A percentile compares a stretch with the other conserved stretches of the same genome.
Conservation (phyloP, 1,284 basidiomycete species). For the Entoloma clypeatum region DNA sequence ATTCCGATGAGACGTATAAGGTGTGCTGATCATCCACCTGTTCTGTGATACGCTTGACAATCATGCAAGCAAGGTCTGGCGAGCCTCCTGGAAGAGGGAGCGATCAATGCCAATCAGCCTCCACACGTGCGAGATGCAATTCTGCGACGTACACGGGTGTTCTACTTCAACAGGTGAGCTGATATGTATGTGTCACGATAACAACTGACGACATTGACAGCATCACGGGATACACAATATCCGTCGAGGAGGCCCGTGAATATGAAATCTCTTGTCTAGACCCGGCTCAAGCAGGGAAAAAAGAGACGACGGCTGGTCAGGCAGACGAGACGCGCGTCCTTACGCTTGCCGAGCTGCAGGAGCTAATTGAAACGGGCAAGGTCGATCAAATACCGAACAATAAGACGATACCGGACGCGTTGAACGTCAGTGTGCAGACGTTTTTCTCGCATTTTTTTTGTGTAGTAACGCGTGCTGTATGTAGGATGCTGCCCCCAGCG, state of each 20-base stretch:
- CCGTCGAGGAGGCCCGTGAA: constrained; percentile 34
- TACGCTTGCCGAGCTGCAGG: constrained; percentile 63
- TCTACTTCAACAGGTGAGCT: constrained; percentile 68
- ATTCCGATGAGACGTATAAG: not conserved
- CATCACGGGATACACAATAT: constrained; percentile 37
- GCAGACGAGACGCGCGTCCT: constrained; percentile 40
- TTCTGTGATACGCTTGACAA: not conserved
- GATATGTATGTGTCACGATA: not conserved
- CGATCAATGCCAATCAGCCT: constrained; percentile 33
- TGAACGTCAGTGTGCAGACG: constrained; percentile 57
- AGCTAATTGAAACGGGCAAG: constrained; percentile 64
- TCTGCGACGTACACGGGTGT: constrained; percentile 52
- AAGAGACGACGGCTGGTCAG: not conserved
- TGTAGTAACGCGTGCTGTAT: constrained; percentile 4
- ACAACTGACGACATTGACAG: constrained; percentile 25
- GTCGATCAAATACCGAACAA: constrained; percentile 76
- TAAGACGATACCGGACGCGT: constrained; percentile 55
- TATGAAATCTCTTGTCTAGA: constrained; percentile 24
- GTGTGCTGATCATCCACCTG: constrained; percentile 2
- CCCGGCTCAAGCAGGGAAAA: not conserved
- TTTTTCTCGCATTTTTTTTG: constrained; percentile 1
- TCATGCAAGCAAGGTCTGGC: constrained; percentile 57
- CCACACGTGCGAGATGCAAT: constrained; percentile 44
- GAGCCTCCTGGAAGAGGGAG: constrained; percentile 45
- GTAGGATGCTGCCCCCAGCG: constrained; percentile 48